Conservation (phyloP, 73 alveolate genomes). For the Tetrahymena elliotti region DNA sequence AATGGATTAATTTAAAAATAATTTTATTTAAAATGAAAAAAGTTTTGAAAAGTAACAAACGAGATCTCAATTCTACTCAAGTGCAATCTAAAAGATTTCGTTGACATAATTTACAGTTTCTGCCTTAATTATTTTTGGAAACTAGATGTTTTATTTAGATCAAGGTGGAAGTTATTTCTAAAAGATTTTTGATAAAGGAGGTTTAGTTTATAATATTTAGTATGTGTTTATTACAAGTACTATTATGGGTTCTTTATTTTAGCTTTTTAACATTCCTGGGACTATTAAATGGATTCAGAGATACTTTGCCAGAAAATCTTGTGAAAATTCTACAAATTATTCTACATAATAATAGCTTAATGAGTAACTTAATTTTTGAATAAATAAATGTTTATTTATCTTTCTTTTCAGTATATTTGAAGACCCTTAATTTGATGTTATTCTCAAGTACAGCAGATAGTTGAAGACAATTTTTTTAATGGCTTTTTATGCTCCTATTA, state of each 20-base stretch:
- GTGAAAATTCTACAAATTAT: neutral
- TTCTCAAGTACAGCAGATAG: neutral
- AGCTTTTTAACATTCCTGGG: neutral
- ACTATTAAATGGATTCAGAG: neutral
- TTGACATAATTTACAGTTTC: neutral
- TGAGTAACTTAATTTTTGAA: neutral
- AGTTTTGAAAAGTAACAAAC: neutral
- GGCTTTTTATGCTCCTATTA: neutral
- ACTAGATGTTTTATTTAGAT: neutral
- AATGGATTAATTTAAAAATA: too few species aligned
- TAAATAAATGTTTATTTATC: too few species aligned
- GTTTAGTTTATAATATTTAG: neutral
- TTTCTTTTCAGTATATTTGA: neutral
- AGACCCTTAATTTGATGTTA: neutral
- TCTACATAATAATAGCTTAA: neutral
- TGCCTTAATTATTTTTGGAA: neutral
- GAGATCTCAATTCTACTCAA: neutral
- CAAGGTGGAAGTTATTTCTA: neutral
- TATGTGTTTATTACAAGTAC: neutral
- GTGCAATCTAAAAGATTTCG: neutral
- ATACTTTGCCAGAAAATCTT: neutral
- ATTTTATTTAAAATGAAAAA: neutral
- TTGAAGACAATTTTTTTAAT: neutral
- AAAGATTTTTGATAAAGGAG: neutral
- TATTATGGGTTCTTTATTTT: neutral